Evolutionary conservation across 106 monocot species (phyloP), one percentile per base, ranked within the genome.

Genomic region (Narthecium ossifragum): DNA sequence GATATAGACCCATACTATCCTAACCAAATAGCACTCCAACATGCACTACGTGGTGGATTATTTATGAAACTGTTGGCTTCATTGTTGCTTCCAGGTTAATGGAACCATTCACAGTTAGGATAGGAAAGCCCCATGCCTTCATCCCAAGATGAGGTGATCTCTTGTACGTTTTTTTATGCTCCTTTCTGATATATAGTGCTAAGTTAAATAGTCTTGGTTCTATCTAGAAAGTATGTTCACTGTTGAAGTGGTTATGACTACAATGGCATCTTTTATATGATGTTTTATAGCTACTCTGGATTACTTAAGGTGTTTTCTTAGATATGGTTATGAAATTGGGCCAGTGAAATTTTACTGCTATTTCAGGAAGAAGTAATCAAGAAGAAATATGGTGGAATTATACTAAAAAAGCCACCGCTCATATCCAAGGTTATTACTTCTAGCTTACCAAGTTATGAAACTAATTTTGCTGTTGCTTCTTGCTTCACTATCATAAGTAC

Each of bases 361-460:
- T 58, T 61, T 33, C 70, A 92, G 92, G 92, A 87, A 55, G 70
- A 58, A 58, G 62, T 48, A 50, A 60, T 92, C 11, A 92, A 84
- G 80, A 92, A 78, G 52, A 92, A 92, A 33, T 92, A 84, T 66
- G 87, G 92, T 32, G 92, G 92, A 30, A 66, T 92, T 53, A 27
- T 92, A 46, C 92, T 87, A 25, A 92, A 74, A 60, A 92, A 80
- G 34, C 70, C 79, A 34, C 92, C 86, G 53, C 82, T 87, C 15
- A 92, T 92, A 60, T 83, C 84, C 24, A 92, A 92, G 83, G 92
- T 87, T n/a, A n/a, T n/a, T n/a, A n/a, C n/a, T n/a, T n/a, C n/a
- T n/a, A n/a, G n/a, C n/a, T n/a, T n/a, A n/a, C n/a, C n/a, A n/a
- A n/a, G n/a, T n/a, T n/a, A n/a, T n/a, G n/a, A n/a, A n/a, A n/a